Evolutionary conservation across 2,329 filamentous ascomycete species (phyloP), one percentile per base, ranked within the genome.

Genomic region (Xylariales sp.): DNA sequence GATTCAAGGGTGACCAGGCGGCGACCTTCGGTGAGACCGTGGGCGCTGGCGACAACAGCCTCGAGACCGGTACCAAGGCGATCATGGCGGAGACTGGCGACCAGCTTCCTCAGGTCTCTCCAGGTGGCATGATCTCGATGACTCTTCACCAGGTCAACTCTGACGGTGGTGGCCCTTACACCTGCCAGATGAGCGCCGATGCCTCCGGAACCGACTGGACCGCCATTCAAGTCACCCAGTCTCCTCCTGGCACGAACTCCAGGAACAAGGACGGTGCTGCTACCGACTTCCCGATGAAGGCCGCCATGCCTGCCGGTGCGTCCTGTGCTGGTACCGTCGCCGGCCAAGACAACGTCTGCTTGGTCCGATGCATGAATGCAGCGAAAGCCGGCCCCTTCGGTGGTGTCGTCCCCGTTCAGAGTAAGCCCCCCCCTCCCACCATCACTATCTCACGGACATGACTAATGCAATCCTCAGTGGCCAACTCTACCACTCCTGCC

Each of bases 91-190:
- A 72, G 57, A 81, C 71, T 5, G 79, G 78, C 43, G 63, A 61
- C 45, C 51, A 62, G 43, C 72, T 84, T 18, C 78, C 81, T 9
- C 79, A 84, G 63, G 64, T 84, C 51, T 68, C 66, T 5, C 52
- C 66, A 0, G 80, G 80, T 36, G 81, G 80, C 43, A 51, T 68
- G 42, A 51, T 84, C 46, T 64, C 64, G 51, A 82, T 84, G 70
- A 83, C 78, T 2, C 65, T 84, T 8, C 80, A 83, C 63, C 80
- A 84, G 58, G 78, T 84, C 58, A 84, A 84, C 61, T 69, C 68
- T 27, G 81, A 85, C 50, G 81, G 81, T 44, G 80, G 76, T 45
- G 81, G 81, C 14, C 79, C 80, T 2, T 84, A 81, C 61, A 73
- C 66, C 5, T 82, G 79, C 65, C 78, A 78, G 69, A 79, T 84